Conservation (phyloP, 495 filamentous ascomycete genomes). For the Aspergillus haitiensis region DNA sequence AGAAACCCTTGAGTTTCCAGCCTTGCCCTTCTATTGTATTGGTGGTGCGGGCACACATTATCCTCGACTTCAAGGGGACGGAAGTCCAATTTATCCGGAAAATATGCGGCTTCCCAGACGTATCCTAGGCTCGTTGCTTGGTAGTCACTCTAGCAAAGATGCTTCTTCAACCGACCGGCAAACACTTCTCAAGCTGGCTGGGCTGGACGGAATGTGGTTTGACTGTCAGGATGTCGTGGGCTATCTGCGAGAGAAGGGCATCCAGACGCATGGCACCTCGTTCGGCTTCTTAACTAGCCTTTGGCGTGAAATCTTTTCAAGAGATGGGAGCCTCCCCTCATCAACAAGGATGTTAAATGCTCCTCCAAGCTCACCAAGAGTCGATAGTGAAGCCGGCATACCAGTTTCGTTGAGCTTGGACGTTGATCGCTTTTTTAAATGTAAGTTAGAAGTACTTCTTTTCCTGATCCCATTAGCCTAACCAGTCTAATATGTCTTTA, state of each 20-base stretch:
- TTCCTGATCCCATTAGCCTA: not conserved
- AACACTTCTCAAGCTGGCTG: conserved; percentile 24
- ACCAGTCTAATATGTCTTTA: not conserved
- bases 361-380: too few species aligned
- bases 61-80: conserved; percentile 36
- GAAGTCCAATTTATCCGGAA: conserved; percentile 32
- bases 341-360: too few species aligned
- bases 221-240: conserved; percentile 69
- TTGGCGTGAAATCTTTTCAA: not conserved
- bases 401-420: conserved; percentile 9
- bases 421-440: conserved; percentile 14
- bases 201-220: conserved; percentile 67
- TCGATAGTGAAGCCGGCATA: too few species aligned
- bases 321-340: not conserved
- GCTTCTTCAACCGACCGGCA: conserved; percentile 1
- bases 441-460: conserved; percentile 7
- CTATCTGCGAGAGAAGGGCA: conserved; percentile 30
- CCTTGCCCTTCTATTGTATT: conserved; percentile 41
- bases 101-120: conserved; percentile 28
- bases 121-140: conserved; percentile 22
- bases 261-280: conserved; percentile 25
- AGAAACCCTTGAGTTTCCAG: conserved; percentile 39
- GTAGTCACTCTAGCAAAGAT: conserved; percentile 3
- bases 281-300: not conserved
- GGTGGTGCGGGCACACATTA: conserved; percentile 69